Percentiles rank a stretch among this genome's conserved stretches.
phyloP scores from a whole-genome alignment of 116 monocot species.

The Dioscorea cayenensis region DNA sequence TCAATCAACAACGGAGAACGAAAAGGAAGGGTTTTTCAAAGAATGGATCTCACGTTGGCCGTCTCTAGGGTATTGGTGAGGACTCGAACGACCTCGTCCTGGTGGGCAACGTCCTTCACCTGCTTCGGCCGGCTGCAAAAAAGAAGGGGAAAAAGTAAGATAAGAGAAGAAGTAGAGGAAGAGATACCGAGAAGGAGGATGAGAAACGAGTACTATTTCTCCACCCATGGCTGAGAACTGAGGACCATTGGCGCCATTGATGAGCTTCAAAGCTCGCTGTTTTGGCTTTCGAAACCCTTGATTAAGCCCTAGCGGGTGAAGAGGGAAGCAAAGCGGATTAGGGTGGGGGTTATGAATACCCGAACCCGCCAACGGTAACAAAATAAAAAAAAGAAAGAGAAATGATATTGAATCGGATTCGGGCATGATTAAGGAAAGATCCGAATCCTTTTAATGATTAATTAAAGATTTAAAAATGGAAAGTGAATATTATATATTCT shows the following conservation, averaged over 20 bases:
- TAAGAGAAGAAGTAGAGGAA: background rate
- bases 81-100: conserved; percentile 96
- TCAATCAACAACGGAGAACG: background rate
- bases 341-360: no score
- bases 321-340: no score
- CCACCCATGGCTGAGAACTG: conserved; percentile 91
- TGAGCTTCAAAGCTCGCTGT: no score
- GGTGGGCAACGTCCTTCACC: conserved; percentile 96
- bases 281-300: no score
- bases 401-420: no score
- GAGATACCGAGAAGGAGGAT: background rate
- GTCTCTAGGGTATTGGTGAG: conserved; percentile 96
- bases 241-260: conserved; percentile 56
- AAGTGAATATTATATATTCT: no score
- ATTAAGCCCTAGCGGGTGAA: no score
- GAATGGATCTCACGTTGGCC: conserved; percentile 41
- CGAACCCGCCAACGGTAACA: no score
- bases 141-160: conserved; percentile 4
- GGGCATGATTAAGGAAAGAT: no score
- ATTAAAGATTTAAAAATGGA: no score
- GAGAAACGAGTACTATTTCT: conserved; percentile 77
- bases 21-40: background rate
- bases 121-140: conserved; percentile 80
- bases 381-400: no score
- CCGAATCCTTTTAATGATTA: no score